Percentiles rank a stretch among this genome's conserved stretches.
Evolutionary conservation across 1,284 basidiomycete genomes (phyloP).

Genomic region (Heterobasidion occidentale): DNA sequence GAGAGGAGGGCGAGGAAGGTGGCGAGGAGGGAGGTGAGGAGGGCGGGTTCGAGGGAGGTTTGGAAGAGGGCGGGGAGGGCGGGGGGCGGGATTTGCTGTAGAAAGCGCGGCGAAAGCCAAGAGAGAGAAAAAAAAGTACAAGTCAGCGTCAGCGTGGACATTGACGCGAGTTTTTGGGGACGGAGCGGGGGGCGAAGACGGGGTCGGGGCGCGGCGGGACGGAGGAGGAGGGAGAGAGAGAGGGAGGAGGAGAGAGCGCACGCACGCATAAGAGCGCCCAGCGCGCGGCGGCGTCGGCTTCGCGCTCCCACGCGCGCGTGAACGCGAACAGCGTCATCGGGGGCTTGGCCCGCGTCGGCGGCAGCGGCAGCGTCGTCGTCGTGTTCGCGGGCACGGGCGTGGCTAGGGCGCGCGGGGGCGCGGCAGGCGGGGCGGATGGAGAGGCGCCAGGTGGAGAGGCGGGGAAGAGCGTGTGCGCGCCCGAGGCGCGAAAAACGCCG

Average conservation of each 20-base stretch:
- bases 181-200: too few relatives aligned
- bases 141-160: too few relatives aligned
- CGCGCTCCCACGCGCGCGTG: conserved; percentile 40
- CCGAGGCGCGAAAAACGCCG: conserved; percentile 50
- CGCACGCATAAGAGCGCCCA: conserved; percentile 50
- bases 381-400: too few relatives aligned
- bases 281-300: conserved; percentile 28
- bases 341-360: conserved; percentile 12
- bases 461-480: conserved; percentile 37
- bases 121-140: background rate
- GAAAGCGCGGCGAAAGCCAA: background rate
- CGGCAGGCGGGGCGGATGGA: background rate
- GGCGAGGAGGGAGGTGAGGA: conserved; percentile 48
- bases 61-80: conserved; percentile 54
- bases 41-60: conserved; percentile 53
- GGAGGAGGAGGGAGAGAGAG: too few relatives aligned
- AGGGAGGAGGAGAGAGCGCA: background rate
- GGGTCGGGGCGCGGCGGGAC: too few relatives aligned
- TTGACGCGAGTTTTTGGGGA: too few relatives aligned
- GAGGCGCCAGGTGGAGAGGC: background rate
- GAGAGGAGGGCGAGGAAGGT: conserved; percentile 34
- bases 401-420: background rate
- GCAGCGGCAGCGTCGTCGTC: conserved; percentile 2
- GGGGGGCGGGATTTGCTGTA: conserved; percentile 42
- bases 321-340: conserved; percentile 54